Evolutionary conservation across 2,329 filamentous ascomycete genomes (phyloP), one percentile per base, ranked within the genome.

Genomic region (Colletotrichum sp.): DNA sequence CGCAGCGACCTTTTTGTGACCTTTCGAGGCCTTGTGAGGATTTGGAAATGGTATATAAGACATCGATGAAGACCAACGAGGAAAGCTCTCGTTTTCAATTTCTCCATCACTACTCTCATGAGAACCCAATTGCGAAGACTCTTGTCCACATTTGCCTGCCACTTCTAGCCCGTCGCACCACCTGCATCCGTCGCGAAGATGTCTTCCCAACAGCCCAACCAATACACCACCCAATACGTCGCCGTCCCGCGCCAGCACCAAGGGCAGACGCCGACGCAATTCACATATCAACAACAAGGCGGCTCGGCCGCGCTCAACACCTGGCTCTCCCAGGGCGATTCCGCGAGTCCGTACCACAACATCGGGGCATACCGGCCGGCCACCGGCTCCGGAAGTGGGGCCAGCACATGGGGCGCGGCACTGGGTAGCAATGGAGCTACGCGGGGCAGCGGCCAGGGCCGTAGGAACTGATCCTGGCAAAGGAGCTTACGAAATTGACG

Each of bases 391-490:
- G 70, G n/a, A 10, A 18, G 64, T 52, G 44, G 49, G 16, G 65
- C 70, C 4, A 30, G 13, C 28, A 8, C 8, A 52, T 21, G 66
- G 75, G 32, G 62, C 16, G 16, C 34, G 16, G 66, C 24, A 6
- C 62, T 62, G 52, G 67, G 75, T 52, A 68, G 28, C 32, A 68
- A 36, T 39, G 75, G 75, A 15, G 71, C 75, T 9, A 71, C 59
- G 15, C n/a, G 24, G 49, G 71, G 60, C n/a, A 76, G 75, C 52
- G 67, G 44, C 4, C 60, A 67, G 24, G 32, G 60, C 34, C 26
- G 44, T 8, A 64, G n/a, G 60, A 39, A 39, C 7, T 44, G 21
- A 64, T 16, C 6, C 15, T 34, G 24, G 62, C 18, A 26, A 21
- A 5, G 5, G 18, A 7, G 8, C 3, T 39, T 9, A 18, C 62